Conservation (phyloP, 768 basidiomycete genomes). For the Piloderma croceum region DNA sequence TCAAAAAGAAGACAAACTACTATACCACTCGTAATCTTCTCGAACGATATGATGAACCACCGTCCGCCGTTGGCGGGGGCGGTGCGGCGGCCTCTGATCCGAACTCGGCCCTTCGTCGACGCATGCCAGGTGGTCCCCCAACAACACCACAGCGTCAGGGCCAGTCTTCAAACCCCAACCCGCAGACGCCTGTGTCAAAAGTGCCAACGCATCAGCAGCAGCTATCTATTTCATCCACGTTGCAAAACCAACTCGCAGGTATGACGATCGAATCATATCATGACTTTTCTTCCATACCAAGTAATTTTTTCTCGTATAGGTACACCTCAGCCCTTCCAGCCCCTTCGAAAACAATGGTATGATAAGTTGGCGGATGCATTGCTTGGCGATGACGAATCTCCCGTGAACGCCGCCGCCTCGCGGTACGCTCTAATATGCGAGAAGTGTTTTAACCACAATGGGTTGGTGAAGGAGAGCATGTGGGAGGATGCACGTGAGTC, state of each 20-base stretch:
- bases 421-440: constrained; percentile 85
- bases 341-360: constrained; percentile 72
- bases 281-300: too few species aligned
- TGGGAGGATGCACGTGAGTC: constrained; percentile 80
- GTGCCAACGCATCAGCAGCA: background rate
- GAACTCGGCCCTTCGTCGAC: background rate
- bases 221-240: background rate
- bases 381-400: constrained; percentile 70
- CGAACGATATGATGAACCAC: constrained; percentile 77
- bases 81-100: background rate
- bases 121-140: background rate
- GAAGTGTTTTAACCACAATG: constrained; percentile 84
- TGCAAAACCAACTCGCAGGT: background rate
- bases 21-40: constrained; percentile 87
- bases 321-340: constrained; percentile 27
- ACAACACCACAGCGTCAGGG: background rate
- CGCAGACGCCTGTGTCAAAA: background rate
- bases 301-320: background rate
- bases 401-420: constrained; percentile 34
- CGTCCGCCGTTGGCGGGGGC: constrained; percentile 13
- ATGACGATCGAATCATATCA: too few species aligned
- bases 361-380: constrained; percentile 86
- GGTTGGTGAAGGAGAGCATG: constrained; percentile 74
- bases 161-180: background rate
- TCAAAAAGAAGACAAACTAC: constrained; percentile 97